Percentiles rank a stretch among this genome's conserved stretches.
phyloP scores from a whole-genome alignment of 2,329 filamentous ascomycete species.

The Pseudopithomyces maydicus region DNA sequence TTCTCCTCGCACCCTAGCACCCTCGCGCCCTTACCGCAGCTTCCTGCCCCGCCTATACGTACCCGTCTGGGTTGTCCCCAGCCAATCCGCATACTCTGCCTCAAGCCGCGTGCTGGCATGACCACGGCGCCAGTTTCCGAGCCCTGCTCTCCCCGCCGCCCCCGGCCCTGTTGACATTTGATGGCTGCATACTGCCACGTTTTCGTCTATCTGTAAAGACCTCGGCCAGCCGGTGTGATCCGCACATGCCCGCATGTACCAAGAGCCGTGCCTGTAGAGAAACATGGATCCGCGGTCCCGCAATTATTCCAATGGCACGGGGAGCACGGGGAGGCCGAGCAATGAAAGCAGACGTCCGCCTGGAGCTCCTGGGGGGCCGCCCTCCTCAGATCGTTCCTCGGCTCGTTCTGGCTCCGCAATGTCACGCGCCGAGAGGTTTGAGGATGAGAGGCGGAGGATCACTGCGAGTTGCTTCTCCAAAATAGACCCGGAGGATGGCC shows the following conservation, averaged over 20 bases:
- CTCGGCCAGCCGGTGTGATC: background rate
- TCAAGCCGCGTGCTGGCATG: background rate
- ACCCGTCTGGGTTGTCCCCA: no score
- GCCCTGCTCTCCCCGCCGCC: background rate
- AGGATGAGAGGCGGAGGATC: constrained; percentile 95
- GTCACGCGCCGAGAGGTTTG: constrained; percentile 79
- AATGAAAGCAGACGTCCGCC: constrained; percentile 30
- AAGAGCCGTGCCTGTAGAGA: background rate
- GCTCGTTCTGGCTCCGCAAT: constrained; percentile 29
- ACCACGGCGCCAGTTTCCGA: background rate
- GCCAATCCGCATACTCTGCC: background rate
- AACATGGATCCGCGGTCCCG: constrained; percentile 41
- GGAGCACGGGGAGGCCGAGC: constrained; percentile 28
- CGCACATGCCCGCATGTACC: background rate
- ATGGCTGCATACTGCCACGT: constrained; percentile 8
- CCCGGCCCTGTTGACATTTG: constrained; percentile 4
- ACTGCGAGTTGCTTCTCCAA: constrained; percentile 94
- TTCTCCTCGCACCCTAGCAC: no score
- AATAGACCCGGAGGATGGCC: constrained; percentile 80
- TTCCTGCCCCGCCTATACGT: background rate
- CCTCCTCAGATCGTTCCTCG: constrained; percentile 32
- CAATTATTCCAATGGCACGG: constrained; percentile 34
- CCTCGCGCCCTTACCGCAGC: constrained; percentile 6
- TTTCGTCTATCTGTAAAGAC: constrained; percentile 2
- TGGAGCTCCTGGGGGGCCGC: constrained; percentile 32